Conservation (phyloP, 352 stramenopile species). For the Globisporangium viniferum region DNA sequence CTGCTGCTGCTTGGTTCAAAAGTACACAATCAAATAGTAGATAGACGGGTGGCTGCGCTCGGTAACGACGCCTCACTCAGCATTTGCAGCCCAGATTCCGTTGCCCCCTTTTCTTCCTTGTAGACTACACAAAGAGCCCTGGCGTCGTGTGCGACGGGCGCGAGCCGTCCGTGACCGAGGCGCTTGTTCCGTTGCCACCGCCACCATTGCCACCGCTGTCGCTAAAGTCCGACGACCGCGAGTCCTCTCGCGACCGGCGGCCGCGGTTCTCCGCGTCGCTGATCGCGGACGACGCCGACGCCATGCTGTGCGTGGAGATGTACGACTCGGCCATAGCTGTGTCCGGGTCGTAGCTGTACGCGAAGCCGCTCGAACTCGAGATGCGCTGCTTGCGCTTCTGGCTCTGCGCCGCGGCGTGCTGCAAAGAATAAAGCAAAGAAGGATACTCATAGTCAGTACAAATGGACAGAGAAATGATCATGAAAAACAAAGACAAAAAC, state of each 20-base stretch:
- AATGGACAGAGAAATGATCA: too few species aligned
- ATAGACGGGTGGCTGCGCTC: background rate
- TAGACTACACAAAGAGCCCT: conserved; percentile 18
- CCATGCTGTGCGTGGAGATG: conserved; percentile 66
- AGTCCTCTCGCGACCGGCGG: conserved; percentile 70
- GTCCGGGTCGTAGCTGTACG: conserved; percentile 80
- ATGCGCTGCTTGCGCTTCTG: conserved; percentile 47
- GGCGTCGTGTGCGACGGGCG: conserved; percentile 9
- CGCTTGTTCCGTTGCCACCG: conserved; percentile 4
- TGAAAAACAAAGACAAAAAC: background rate
- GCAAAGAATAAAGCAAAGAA: conserved; percentile 1
- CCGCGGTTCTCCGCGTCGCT: conserved; percentile 57
- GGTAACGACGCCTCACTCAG: background rate
- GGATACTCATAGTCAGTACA: conserved; percentile 16
- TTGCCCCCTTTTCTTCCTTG: background rate
- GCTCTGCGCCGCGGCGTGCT: conserved; percentile 17
- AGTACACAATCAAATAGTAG: conserved; percentile 1
- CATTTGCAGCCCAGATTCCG: background rate
- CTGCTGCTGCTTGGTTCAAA: background rate
- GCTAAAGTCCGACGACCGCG: conserved; percentile 61
- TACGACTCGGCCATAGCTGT: conserved; percentile 78
- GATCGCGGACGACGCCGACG: conserved; percentile 55
- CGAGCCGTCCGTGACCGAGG: conserved; percentile 26
- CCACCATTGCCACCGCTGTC: conserved; percentile 14
- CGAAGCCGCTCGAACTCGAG: conserved; percentile 69